phyloP scores from a whole-genome alignment of 1,284 basidiomycete species.

The Fomitiporia mediterranea region DNA sequence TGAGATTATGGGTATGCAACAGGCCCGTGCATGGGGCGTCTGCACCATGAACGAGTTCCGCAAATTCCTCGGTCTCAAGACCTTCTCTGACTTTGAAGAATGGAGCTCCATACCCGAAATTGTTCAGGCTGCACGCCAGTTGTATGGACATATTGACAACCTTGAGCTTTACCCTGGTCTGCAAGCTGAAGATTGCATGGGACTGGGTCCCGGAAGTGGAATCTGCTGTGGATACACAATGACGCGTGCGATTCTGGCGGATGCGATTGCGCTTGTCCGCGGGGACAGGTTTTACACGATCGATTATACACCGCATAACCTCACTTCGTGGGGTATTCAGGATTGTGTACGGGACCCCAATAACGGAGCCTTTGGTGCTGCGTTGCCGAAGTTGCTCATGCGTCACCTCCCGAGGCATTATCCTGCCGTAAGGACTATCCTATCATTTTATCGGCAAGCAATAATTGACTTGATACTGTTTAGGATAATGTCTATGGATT shows the following conservation, averaged over 20 bases:
- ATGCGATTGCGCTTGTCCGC: conserved; percentile 50
- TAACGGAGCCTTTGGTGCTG: conserved; percentile 27
- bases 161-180: conserved; percentile 42
- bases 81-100: conserved; percentile 45
- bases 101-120: conserved; percentile 51
- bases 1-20: conserved; percentile 43
- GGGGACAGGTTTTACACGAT: conserved; percentile 31
- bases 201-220: conserved; percentile 41
- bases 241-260: conserved; percentile 38
- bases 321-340: conserved; percentile 32
- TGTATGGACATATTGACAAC: conserved; percentile 51
- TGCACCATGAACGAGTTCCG: conserved; percentile 58
- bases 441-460: background rate
- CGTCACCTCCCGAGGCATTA: conserved; percentile 46
- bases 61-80: conserved; percentile 40
- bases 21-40: conserved; percentile 37
- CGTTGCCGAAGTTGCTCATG: conserved; percentile 35
- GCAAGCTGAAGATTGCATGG: conserved; percentile 47
- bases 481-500: conserved; percentile 30
- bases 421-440: conserved; percentile 24
- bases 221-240: conserved; percentile 49
- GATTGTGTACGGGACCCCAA: conserved; percentile 27
- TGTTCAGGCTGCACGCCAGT: conserved; percentile 40
- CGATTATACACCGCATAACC: conserved; percentile 32
- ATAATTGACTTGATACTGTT: conserved; percentile 17